Evolutionary conservation across 1,139 yeast genomes (phyloP), one percentile per base, ranked within the genome.

Genomic region (Diutina neorugosa): DNA sequence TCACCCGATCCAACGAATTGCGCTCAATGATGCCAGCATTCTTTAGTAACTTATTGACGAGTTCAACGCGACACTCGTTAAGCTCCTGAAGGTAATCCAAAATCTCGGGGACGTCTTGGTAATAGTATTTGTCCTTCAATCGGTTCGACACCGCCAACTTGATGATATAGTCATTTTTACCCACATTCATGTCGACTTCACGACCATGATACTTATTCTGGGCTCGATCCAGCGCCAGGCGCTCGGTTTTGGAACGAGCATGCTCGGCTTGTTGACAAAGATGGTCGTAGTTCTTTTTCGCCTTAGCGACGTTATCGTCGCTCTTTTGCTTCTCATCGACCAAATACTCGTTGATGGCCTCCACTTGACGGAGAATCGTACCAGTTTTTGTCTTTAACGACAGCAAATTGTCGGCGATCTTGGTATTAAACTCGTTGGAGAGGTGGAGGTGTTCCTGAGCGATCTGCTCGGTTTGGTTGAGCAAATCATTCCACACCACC

Each of bases 91-190:
- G 71, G 52, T 90, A 80, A 67, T 94, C 98, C 59, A 93, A 73
- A 44, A 89, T 69, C 67, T 91, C 97, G 0, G 99, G 99, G 20
- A 90, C 70, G 66, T 94, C 98, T 68, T 93, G 98, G 63, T 86
- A 91, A 66, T 76, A 91, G 68, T 84, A 90, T 67, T 93, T 93
- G 67, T 91, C 97, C 69, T 93, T 94, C 57, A 91, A 71, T 57
- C 98, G 77, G 68, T 94, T 94, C 53, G 96, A 94, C 44, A 88
- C 80, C 61, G 82, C 86, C 62, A 94, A 83, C 61, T 81, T 81
- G 57, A 94, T 79, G 59, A 94, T 69, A 66, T 94, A 94, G 46
- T 78, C 78, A 68, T 93, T 93, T 67, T 93, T 93, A 31, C 86
- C 82, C 54, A 79, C 78, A 65, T 90, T 86, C 99, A 94, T 94